Percentiles rank a stretch among this genome's conserved stretches.
These are phyloP conservation scores for Rhizopus arrhizus DNA, from an alignment of 371 early-diverging fungal species.

Conservation along the genomic window DNA sequence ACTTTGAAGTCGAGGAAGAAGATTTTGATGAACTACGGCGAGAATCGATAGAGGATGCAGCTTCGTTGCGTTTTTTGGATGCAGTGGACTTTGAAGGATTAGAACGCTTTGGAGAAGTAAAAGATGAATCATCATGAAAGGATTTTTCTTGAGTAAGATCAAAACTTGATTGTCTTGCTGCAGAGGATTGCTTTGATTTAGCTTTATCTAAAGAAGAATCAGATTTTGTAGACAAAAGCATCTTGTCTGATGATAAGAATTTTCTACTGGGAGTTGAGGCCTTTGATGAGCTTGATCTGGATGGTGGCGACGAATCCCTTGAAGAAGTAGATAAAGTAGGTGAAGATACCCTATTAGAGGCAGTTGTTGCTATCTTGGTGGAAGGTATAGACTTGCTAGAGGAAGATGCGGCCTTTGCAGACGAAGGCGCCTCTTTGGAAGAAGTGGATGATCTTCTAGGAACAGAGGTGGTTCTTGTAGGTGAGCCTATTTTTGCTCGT, in stretches of 20 bases:
- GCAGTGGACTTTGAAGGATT: background rate
- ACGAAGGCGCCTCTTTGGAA: background rate
- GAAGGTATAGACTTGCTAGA: background rate
- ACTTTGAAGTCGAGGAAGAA: background rate
- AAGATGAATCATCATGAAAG: too few species aligned
- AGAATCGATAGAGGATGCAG: background rate
- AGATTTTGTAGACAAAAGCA: background rate
- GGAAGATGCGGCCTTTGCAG: background rate
- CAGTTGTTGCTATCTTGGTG: background rate
- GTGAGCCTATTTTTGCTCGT: background rate
- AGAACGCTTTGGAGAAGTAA: too few species aligned
- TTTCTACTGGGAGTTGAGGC: background rate
- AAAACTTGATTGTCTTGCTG: background rate
- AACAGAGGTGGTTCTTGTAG: background rate
- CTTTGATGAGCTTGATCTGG: background rate
- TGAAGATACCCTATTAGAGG: background rate
- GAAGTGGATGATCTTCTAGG: background rate
- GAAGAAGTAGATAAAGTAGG: background rate
- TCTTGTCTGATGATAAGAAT: background rate
- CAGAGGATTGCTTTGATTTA: background rate
- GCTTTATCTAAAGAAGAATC: background rate
- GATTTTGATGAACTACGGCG: slow-evolving; percentile 11
- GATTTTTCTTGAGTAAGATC: too few species aligned
- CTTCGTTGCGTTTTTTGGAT: background rate
- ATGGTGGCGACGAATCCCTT: background rate